Base-by-base conservation (phyloP, 805 yeast genomes). In the Yamadazyma olivae region DNA sequence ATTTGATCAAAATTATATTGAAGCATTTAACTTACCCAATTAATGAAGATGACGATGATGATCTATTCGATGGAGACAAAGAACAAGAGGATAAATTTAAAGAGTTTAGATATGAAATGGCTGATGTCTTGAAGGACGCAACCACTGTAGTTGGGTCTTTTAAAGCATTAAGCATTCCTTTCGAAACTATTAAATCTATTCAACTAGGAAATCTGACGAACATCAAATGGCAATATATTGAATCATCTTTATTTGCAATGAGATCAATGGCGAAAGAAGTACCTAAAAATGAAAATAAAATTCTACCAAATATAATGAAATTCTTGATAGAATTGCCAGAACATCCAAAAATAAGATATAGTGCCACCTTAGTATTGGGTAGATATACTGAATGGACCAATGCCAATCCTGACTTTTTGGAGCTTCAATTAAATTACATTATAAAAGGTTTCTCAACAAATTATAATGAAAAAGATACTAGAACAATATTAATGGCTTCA, bases 221-320 rank as follows among this genome's bases (percentile, higher is more conserved):
- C 6, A 54, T 59, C 27, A 57, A 49, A 40, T 90, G 96, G 98
- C 97, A 90, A 63, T 70, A 74, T 22, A 65, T 88, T 36, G 99
- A 93, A 64, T 95, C 96, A 1, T 83, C 96, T 6, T 67, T 93
- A 31, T 95, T 93, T 53, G 74, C 88, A 26, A 71, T 93, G 70
- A 77, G 99, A 50, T 82, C 95, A 1, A 89, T 95, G 95, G 99
- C 97, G 1, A 81, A 88, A 43, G 96, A 86, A 56, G 87, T 93
- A 9, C 74, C 84, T 2, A 64, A 72, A 12, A 70, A 65, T 35
- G 95, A 88, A 53, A 74, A 76, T 32, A 65, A 61, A 17, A 73
- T 83, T 9, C 63, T 91, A 44, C 96, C 97, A 1, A 75, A 78
- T 39, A 79, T 90, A 45, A 77, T 86, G 95, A 71, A 75, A 30